phyloP scores from a whole-genome alignment of 306 rosid genomes.

The Castanea crenata region DNA sequence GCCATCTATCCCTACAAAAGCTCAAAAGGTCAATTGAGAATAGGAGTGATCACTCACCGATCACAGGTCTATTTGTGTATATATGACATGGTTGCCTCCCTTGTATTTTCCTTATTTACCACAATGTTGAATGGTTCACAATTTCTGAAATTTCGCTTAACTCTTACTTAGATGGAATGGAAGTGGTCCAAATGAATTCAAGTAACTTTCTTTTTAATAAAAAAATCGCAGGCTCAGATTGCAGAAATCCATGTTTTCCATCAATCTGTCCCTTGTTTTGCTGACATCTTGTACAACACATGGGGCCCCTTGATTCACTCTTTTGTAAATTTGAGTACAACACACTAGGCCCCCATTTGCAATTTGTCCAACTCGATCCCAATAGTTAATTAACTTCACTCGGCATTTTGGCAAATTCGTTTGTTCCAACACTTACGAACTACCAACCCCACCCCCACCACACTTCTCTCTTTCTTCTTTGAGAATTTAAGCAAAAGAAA shows the following conservation, averaged over 20 bases:
- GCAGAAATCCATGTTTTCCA: conserved; percentile 22
- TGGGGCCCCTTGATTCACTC: conserved; percentile 30
- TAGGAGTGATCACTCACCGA: too few relatives aligned
- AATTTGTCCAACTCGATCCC: conserved; percentile 18
- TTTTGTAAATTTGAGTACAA: conserved; percentile 8
- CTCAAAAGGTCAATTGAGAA: too few relatives aligned
- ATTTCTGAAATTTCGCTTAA: not conserved
- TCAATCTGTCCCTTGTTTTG: conserved; percentile 23
- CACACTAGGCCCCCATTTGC: conserved; percentile 16
- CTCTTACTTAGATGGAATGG: not conserved
- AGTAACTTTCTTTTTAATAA: not conserved
- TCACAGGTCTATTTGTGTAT: too few relatives aligned
- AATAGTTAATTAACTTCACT: not conserved
- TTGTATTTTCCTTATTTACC: not conserved
- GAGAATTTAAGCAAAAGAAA: too few relatives aligned
- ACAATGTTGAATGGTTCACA: not conserved
- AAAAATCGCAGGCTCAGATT: conserved; percentile 25
- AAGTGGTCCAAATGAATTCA: not conserved
- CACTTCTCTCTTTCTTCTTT: too few relatives aligned
- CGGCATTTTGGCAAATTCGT: not conserved
- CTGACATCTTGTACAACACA: conserved; percentile 2
- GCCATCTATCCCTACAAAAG: not conserved
- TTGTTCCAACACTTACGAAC: not conserved
- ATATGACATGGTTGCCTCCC: not conserved
- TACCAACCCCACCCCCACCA: too few relatives aligned